Evolutionary conservation across 108 stramenopile genomes (phyloP).

Genomic region (Halocafeteria seosinensis): DNA sequence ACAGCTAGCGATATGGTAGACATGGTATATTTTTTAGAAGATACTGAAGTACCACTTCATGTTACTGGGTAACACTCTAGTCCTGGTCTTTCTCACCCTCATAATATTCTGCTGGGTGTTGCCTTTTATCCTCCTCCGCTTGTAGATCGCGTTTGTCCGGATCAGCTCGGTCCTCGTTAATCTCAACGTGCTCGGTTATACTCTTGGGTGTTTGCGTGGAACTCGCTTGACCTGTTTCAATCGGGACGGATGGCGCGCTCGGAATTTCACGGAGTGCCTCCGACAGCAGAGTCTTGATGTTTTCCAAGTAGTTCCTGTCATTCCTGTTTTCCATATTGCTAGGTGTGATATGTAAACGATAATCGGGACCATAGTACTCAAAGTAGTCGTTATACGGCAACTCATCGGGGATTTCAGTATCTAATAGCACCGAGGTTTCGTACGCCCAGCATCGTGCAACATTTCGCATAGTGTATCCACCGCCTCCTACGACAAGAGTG

Average conservation of each 20-base stretch:
- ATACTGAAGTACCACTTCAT: no score
- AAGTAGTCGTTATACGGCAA: conserved; percentile 95
- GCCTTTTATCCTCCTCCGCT: not conserved
- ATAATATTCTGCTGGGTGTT: not conserved
- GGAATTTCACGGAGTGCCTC: not conserved
- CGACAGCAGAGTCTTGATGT: not conserved
- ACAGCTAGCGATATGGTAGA: no score
- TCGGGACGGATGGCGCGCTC: conserved; percentile 4
- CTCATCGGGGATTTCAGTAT: conserved; percentile 12
- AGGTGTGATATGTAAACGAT: conserved; percentile 76
- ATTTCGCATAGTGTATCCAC: conserved; percentile 95
- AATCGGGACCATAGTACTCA: conserved; percentile 96
- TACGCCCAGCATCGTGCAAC: conserved; percentile 97
- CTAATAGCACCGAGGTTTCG: conserved; percentile 76
- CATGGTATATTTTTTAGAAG: no score
- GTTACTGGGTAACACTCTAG: no score
- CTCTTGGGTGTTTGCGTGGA: not conserved
- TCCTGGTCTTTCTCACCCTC: not conserved
- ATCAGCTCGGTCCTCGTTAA: not conserved
- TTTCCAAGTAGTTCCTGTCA: conserved; percentile 36
- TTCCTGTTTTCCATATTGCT: conserved; percentile 95
- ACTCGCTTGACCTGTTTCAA: not conserved
- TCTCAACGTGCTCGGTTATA: not conserved
- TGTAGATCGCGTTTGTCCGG: not conserved
- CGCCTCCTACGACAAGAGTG: conserved; percentile 84